Base-by-base conservation (phyloP, 225 moss, liverwort and hornwort genomes). In the Polytrichum commune region DNA sequence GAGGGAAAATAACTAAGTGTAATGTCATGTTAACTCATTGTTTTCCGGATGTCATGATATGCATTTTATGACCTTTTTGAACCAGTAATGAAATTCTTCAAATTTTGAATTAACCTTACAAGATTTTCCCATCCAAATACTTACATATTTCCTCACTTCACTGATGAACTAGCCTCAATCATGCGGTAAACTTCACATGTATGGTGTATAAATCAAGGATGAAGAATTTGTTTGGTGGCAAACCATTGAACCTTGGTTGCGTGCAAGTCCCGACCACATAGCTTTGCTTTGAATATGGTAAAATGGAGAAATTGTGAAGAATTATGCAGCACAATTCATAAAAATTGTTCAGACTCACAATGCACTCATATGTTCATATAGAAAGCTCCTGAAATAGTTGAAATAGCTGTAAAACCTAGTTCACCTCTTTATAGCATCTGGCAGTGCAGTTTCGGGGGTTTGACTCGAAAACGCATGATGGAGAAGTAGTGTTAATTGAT, bases 401-500 rank as follows among this genome's bases (percentile, higher is more conserved):
- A 67, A 27, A 46, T 62, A 60, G 25, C 60, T 20, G 25, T 60
- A 7, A 25, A 58, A 23, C 0, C 38, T 10, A 29, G 29, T 38
- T 38, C 38, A 86, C 80, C 81, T 68, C 0, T 71, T 69, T 53
- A 86, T 60, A 5, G 77, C 73, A 23, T 78, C 83, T 46, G 46
- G 46, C 27, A 70, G 69, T 35, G 76, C 65, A 64, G 75, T 19
- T 58, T 25, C 13, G 19, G 72, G 72, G 63, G 29, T 16, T 19
- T 73, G 58, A 28, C 4, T 62, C 29, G 68, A 27, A 38, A 81
- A 76, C 32, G 71, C 78, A 10, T 76, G 76, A 35, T 76, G 66
- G 55, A 87, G 60, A 33, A 81, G 71, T 55, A 83, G 68, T 62
- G 65, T 76, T 55, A 86, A 73, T 72, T 86, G 86, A 76, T 87